Percentiles rank a stretch among this genome's conserved stretches.
Evolutionary conservation across 495 filamentous ascomycete species (phyloP).

Genomic region (Annulohypoxylon maeteangense): DNA sequence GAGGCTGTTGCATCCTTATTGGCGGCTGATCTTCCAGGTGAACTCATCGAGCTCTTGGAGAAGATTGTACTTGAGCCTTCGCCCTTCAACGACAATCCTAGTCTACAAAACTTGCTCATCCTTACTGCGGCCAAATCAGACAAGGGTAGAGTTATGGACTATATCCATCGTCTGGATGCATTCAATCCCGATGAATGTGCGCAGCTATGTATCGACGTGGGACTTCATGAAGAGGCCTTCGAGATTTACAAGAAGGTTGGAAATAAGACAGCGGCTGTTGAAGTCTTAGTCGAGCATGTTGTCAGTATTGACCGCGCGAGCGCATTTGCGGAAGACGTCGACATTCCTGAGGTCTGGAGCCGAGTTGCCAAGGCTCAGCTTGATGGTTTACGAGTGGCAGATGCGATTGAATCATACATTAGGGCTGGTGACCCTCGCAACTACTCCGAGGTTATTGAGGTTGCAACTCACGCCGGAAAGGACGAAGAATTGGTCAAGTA

Average conservation of each 20-base stretch:
- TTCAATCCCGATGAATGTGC: slow-evolving; percentile 95
- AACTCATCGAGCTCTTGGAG: slow-evolving; percentile 97
- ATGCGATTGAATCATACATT: slow-evolving; percentile 97
- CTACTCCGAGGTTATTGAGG: slow-evolving; percentile 95
- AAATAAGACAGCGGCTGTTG: slow-evolving; percentile 84
- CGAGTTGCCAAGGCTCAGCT: slow-evolving; percentile 98
- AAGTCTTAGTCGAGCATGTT: slow-evolving; percentile 95
- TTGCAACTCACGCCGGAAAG: slow-evolving; percentile 94
- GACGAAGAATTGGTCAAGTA: slow-evolving; percentile 98
- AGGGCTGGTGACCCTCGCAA: slow-evolving; percentile 93
- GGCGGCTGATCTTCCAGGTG: slow-evolving; percentile 85
- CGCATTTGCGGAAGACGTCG: slow-evolving; percentile 95
- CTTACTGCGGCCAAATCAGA: slow-evolving; percentile 97
- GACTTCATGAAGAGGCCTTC: slow-evolving; percentile 96
- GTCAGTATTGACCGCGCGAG: slow-evolving; percentile 98
- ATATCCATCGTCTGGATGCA: slow-evolving; percentile 88
- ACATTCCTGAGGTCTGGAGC: slow-evolving; percentile 98
- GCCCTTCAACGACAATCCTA: slow-evolving; percentile 95
- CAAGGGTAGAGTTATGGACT: slow-evolving; percentile 94
- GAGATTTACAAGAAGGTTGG: slow-evolving; percentile 98
- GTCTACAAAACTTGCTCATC: slow-evolving; percentile 95
- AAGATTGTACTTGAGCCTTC: slow-evolving; percentile 99
- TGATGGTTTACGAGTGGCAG: slow-evolving; percentile 91
- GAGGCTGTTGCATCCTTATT: slow-evolving; percentile 95
- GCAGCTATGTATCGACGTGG: slow-evolving; percentile 90